A percentile compares a stretch with the other conserved stretches of the same genome.
Evolutionary conservation across 805 yeast genomes (phyloP).

Genomic region (Candida rishiriensis): DNA sequence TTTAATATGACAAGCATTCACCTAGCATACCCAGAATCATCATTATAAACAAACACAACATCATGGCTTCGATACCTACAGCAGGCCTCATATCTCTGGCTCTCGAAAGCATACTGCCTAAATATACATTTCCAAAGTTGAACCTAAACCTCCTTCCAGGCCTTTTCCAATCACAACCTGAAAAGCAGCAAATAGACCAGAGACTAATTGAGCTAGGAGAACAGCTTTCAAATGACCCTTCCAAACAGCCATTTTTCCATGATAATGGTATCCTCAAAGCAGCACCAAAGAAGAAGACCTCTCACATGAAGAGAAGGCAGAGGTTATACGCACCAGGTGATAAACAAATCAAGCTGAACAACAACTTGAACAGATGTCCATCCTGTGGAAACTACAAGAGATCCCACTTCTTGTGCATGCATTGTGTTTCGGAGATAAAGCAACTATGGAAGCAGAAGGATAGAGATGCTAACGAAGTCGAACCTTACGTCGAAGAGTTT

Average conservation of each 20-base stretch:
- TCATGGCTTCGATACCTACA: constrained; percentile 5
- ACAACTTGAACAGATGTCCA: constrained; percentile 85
- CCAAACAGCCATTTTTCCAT: constrained; percentile 38
- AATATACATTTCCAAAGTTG: constrained; percentile 2
- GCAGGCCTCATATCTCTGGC: constrained; percentile 11
- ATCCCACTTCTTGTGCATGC: constrained; percentile 87
- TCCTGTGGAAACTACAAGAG: constrained; percentile 92
- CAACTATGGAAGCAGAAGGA: constrained; percentile 53
- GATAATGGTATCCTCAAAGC: constrained; percentile 79
- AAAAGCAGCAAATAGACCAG: constrained; percentile 9
- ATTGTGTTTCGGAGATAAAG: constrained; percentile 81
- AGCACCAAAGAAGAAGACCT: constrained; percentile 90
- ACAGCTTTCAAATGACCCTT: constrained; percentile 32
- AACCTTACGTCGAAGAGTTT: constrained; percentile 38
- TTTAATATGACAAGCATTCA: no score
- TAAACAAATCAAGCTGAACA: constrained; percentile 72
- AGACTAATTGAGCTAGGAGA: constrained; percentile 35
- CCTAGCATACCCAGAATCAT: not conserved
- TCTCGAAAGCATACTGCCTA: constrained; percentile 10
- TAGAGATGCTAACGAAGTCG: constrained; percentile 21
- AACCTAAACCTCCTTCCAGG: constrained; percentile 18
- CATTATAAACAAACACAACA: not conserved
- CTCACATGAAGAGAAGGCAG: constrained; percentile 81
- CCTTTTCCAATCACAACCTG: constrained; percentile 8
- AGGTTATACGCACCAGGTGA: constrained; percentile 78